Base-by-base conservation (phyloP, 345 rosid species). In the Aurinia saxatilis region DNA sequence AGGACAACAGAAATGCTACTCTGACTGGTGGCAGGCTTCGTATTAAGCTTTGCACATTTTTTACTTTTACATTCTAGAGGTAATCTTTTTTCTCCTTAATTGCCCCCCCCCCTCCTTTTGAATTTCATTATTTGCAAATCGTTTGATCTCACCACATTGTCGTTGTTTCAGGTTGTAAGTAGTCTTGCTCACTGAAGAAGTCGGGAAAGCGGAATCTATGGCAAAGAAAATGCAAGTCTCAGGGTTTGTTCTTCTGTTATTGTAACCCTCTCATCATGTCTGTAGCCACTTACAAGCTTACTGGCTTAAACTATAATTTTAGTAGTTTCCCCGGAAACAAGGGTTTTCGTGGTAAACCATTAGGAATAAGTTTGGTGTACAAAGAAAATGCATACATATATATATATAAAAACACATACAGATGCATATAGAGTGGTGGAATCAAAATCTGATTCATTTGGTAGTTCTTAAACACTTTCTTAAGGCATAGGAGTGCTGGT, bases 371-470 rank as follows among this genome's bases (percentile, higher is more conserved):
- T 53, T 63, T 46, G 36, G 50, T 73, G 79, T 68, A 76, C 46
- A 80, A 67, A 58, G 40, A 61, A 61, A 54, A 27, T 54, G 31
- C 57, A 70, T 53, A 60, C 13, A 73, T 42, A 0, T 29, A 34
- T 9, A 51, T 40, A 67, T n/a, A n/a, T n/a, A n/a, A n/a, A 45
- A 45, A 45, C 30, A 55, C 34, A 64, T 50, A 58, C 42, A 42
- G 49, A 64, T 64, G 60, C 70, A 57, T 64, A 71, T 57, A 49
- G 57, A 50, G 50, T 47, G 69, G 12, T 58, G 67, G 90, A 85
- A 81, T 88, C 98, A 88, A 82, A 73, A 73, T 81, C 84, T 81
- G 96, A 84, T 86, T 88, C 95, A 80, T 84, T 80, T 42, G 54
- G 74, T 70, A 47, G 74, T 55, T n/a, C 13, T n/a, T 19, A 27